These are phyloP conservation scores for Abrus precatorius DNA, from an alignment of 306 rosid genomes.

Conservation along the genomic window DNA sequence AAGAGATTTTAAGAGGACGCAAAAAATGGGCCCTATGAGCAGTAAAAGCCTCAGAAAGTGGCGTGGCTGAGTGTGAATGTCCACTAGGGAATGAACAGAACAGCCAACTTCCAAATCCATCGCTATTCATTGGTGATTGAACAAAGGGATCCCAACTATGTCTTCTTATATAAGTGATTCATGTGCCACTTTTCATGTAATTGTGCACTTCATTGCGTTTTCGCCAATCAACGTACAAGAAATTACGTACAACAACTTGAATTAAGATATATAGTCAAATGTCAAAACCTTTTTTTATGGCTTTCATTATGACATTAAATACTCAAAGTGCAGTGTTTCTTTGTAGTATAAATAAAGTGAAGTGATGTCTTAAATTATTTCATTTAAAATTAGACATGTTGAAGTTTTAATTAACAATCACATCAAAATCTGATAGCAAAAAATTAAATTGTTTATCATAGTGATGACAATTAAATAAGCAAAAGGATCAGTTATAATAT, in stretches of 20 bases:
- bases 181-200: constrained; percentile 36
- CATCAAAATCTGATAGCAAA: neutral
- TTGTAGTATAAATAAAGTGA: neutral
- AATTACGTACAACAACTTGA: constrained; percentile 7
- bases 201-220: constrained; percentile 42
- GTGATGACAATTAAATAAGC: neutral
- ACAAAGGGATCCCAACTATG: constrained; percentile 26
- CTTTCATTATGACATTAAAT: neutral
- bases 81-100: constrained; percentile 44
- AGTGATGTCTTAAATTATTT: constrained; percentile 6
- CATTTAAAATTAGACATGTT: too few species aligned
- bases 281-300: neutral
- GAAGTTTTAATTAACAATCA: neutral
- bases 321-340: neutral
- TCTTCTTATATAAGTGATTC: constrained; percentile 22
- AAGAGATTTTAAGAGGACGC: constrained; percentile 29
- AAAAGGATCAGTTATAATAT: neutral
- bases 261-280: constrained; percentile 18
- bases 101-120: constrained; percentile 47
- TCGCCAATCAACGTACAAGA: neutral
- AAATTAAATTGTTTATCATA: neutral
- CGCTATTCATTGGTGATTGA: constrained; percentile 7
- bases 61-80: constrained; percentile 29
- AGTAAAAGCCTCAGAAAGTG: constrained; percentile 43
- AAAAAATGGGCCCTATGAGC: constrained; percentile 17